Conservation (phyloP, 2,329 filamentous ascomycete genomes). For the Neofusicoccum cordaticola region DNA sequence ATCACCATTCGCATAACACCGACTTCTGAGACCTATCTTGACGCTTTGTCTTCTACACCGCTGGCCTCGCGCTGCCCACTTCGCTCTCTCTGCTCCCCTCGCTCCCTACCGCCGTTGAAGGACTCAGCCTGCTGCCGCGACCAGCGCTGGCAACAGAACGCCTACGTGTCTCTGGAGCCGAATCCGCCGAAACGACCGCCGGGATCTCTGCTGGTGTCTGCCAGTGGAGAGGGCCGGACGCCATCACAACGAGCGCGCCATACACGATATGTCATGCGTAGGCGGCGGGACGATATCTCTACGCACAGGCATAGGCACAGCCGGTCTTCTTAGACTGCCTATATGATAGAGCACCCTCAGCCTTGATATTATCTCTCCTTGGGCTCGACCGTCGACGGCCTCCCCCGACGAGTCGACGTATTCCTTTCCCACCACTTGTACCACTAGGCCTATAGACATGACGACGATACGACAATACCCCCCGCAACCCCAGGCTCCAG, state of each 20-base stretch:
- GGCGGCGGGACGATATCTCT: constrained; percentile 36
- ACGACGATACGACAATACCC: constrained; percentile 39
- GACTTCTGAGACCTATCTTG: constrained; percentile 13
- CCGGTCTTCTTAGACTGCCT: constrained; percentile 37
- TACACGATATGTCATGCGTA: constrained; percentile 39
- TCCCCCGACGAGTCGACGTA: neutral
- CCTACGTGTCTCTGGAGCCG: neutral
- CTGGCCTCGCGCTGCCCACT: neutral
- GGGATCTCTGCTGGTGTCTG: constrained; percentile 14
- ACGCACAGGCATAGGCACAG: constrained; percentile 44
- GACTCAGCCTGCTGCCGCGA: neutral
- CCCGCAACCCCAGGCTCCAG: constrained; percentile 29
- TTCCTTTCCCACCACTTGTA: constrained; percentile 5
- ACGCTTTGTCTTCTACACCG: constrained; percentile 17
- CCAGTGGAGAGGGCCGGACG: constrained; percentile 14
- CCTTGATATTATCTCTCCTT: constrained; percentile 16
- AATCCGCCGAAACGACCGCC: neutral
- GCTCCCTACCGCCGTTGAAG: neutral
- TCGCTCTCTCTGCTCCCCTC: neutral
- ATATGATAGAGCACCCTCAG: constrained; percentile 19
- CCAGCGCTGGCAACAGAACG: neutral
- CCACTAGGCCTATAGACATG: constrained; percentile 27
- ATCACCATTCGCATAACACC: constrained; percentile 13
- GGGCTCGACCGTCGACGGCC: neutral
- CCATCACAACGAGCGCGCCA: constrained; percentile 3